These are phyloP conservation scores for Blastobotrys buckinghamii DNA, from an alignment of 1,139 yeast species.

Conservation along the genomic window DNA sequence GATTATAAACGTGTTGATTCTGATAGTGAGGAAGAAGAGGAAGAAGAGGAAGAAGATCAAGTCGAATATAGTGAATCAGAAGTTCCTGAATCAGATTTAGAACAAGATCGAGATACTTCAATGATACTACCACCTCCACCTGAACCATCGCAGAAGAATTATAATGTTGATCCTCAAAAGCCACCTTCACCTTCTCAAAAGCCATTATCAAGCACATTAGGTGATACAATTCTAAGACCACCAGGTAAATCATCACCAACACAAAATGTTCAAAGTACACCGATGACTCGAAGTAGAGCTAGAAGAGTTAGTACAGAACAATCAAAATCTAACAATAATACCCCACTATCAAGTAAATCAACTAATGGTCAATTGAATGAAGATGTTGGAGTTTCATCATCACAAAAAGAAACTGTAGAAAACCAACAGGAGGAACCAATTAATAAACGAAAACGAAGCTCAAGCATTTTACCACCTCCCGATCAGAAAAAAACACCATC, in stretches of 20 bases:
- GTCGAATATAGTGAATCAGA: too few relatives aligned
- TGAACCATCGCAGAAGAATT: conserved; percentile 4
- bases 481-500: background rate
- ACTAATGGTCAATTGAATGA: too few relatives aligned
- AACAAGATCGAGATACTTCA: conserved; percentile 3
- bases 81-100: conserved; percentile 2
- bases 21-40: background rate
- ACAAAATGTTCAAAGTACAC: background rate
- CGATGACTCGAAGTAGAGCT: background rate
- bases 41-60: background rate
- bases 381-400: too few relatives aligned
- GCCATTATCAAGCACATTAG: conserved; percentile 7
- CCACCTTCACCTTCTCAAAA: conserved; percentile 17
- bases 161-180: conserved; percentile 16
- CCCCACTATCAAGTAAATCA: background rate
- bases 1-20: background rate
- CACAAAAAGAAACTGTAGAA: background rate
- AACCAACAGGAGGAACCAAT: background rate
- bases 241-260: background rate
- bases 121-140: conserved; percentile 14
- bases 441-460: background rate
- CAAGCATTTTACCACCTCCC: background rate
- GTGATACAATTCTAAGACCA: background rate
- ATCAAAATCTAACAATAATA: background rate
- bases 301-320: background rate